These are phyloP conservation scores for Ambrosia hybrid DNA, from an alignment of 140 eudicot genomes.

Conservation along the genomic window DNA sequence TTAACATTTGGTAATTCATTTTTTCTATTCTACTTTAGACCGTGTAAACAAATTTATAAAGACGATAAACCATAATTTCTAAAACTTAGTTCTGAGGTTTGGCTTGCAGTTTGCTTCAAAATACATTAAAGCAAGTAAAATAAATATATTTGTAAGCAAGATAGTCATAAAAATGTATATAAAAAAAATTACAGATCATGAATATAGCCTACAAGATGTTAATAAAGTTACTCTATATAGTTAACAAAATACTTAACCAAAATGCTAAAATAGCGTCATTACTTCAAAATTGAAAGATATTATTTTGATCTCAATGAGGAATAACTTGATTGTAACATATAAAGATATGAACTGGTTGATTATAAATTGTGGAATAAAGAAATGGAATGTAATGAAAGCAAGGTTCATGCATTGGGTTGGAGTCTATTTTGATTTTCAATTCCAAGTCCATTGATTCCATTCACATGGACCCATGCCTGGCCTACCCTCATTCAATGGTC, in stretches of 20 bases:
- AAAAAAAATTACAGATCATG: no score
- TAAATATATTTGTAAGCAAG: no score
- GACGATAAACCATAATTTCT: no score
- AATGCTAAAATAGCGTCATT: background rate
- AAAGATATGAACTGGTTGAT: background rate
- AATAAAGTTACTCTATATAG: background rate
- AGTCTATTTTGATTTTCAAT: constrained; percentile 8
- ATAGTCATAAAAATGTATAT: no score
- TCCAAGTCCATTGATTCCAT: constrained; percentile 20
- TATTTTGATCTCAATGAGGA: background rate
- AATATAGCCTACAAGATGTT: no score
- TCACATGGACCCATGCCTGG: constrained; percentile 17
- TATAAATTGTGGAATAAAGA: background rate
- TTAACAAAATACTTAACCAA: background rate
- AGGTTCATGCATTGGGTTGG: constrained; percentile 23
- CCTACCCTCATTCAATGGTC: constrained; percentile 12
- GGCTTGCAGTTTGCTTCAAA: no score
- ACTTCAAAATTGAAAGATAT: background rate
- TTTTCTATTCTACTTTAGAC: no score
- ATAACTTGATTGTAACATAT: background rate
- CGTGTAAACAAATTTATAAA: no score
- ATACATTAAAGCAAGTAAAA: no score
- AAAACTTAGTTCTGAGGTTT: no score
- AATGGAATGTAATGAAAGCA: constrained; percentile 16
- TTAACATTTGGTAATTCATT: no score